phyloP scores from a whole-genome alignment of 1,284 basidiomycete genomes.

The Moesziomyces globuligerus region DNA sequence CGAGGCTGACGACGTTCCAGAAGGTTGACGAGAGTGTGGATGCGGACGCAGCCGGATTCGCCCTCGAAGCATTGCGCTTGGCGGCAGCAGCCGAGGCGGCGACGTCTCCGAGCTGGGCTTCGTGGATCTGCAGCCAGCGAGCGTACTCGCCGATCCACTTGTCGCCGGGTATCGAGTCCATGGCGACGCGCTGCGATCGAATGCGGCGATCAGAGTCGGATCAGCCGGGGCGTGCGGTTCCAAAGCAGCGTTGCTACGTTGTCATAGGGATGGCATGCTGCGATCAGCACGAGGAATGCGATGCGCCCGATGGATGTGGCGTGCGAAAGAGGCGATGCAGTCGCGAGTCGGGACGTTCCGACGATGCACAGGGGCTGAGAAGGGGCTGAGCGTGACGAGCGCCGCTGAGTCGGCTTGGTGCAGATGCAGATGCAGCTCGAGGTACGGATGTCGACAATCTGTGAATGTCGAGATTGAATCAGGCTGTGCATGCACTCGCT shows the following conservation, averaged over 20 bases:
- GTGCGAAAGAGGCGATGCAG: background rate
- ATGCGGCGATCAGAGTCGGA: slow-evolving; percentile 1
- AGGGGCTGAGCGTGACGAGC: too few relatives aligned
- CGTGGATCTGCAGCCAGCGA: slow-evolving; percentile 52
- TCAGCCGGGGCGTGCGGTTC: background rate
- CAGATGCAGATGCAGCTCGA: too few relatives aligned
- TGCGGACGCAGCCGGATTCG: slow-evolving; percentile 1
- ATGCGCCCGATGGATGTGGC: background rate
- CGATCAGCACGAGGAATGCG: too few relatives aligned
- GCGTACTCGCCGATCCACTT: slow-evolving; percentile 56
- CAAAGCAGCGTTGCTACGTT: too few relatives aligned
- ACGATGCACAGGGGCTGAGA: background rate
- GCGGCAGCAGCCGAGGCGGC: slow-evolving; percentile 19
- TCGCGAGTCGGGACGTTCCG: background rate
- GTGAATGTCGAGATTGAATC: too few relatives aligned
- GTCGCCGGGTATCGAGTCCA: slow-evolving; percentile 53
- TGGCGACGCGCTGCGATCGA: slow-evolving; percentile 1
- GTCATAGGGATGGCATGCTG: too few relatives aligned
- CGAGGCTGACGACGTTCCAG: slow-evolving; percentile 42
- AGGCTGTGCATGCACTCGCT: background rate
- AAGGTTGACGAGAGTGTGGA: slow-evolving; percentile 27
- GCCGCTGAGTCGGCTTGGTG: too few relatives aligned
- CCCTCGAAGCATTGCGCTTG: slow-evolving; percentile 6
- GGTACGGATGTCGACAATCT: too few relatives aligned
- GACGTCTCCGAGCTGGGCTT: slow-evolving; percentile 48